Percentiles rank a stretch among this genome's conserved stretches.
Evolutionary conservation across 2,329 filamentous ascomycete genomes (phyloP).

Genomic region (Fusarium verrucosum): DNA sequence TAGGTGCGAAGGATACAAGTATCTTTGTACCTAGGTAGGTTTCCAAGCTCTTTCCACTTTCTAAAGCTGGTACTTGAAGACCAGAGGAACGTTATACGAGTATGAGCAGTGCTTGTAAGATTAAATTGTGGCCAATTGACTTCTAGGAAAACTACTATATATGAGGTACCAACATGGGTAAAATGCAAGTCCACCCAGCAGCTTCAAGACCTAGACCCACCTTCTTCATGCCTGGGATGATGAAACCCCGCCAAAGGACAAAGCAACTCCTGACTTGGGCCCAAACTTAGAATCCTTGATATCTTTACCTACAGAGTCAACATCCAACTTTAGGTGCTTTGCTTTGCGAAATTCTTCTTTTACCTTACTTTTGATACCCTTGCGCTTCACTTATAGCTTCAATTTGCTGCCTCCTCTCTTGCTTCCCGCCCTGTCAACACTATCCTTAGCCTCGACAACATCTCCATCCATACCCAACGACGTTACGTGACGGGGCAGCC

Average conservation of each 20-base stretch:
- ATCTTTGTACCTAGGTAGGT: background rate
- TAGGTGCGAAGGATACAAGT: background rate
- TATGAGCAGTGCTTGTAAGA: too few species aligned
- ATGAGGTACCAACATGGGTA: slow-evolving; percentile 1
- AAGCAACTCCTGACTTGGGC: slow-evolving; percentile 38
- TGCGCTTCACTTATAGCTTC: slow-evolving; percentile 11
- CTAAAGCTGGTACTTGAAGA: background rate
- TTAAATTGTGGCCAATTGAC: too few species aligned
- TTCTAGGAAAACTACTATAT: background rate
- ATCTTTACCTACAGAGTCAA: background rate
- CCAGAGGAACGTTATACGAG: too few species aligned
- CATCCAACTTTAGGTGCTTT: slow-evolving; percentile 2
- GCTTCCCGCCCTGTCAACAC: slow-evolving; percentile 6
- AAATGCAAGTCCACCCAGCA: slow-evolving; percentile 1
- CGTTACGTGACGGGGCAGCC: slow-evolving; percentile 44
- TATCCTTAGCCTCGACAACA: slow-evolving; percentile 1
- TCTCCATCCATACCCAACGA: slow-evolving; percentile 27
- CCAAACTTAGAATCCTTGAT: slow-evolving; percentile 20
- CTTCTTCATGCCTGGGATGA: slow-evolving; percentile 28
- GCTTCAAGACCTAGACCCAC: slow-evolving; percentile 9
- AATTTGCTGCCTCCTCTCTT: slow-evolving; percentile 1
- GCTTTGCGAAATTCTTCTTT: slow-evolving; percentile 17
- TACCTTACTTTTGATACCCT: slow-evolving; percentile 26
- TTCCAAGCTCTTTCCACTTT: background rate
- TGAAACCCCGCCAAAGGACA: slow-evolving; percentile 42